A percentile compares a stretch with the other conserved stretches of the same genome.
Evolutionary conservation across 2,329 filamentous ascomycete species (phyloP).

Genomic region (Colletotrichum godetiae): DNA sequence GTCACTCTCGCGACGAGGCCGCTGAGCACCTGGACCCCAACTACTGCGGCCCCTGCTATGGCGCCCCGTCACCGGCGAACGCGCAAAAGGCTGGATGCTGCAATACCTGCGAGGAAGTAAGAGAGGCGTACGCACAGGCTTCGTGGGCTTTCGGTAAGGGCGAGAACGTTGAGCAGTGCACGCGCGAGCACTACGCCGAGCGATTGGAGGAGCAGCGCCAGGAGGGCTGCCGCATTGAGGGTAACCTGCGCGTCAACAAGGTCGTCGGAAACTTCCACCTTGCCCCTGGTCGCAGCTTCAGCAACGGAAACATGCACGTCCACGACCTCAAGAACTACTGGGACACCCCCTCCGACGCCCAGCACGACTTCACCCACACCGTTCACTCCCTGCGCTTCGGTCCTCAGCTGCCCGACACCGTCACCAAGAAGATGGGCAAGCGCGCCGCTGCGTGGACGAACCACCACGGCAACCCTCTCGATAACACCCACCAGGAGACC

Average conservation of each 20-base stretch:
- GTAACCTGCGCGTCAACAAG: slow-evolving; percentile 94
- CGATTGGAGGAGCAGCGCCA: slow-evolving; percentile 86
- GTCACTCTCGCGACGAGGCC: slow-evolving; percentile 74
- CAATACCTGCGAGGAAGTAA: slow-evolving; percentile 96
- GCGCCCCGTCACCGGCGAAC: slow-evolving; percentile 77
- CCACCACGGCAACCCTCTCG: slow-evolving; percentile 92
- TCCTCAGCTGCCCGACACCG: slow-evolving; percentile 83
- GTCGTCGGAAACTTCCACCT: slow-evolving; percentile 99
- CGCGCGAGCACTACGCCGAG: slow-evolving; percentile 92
- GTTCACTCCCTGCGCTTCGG: slow-evolving; percentile 94
- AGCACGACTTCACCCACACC: slow-evolving; percentile 89
- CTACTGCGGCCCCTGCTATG: slow-evolving; percentile 96
- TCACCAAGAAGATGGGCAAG: slow-evolving; percentile 69
- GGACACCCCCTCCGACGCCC: slow-evolving; percentile 73
- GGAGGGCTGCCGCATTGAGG: slow-evolving; percentile 95
- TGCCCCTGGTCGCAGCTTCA: slow-evolving; percentile 95
- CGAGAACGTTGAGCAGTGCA: slow-evolving; percentile 93
- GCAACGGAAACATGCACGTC: slow-evolving; percentile 95
- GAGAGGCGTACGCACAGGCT: slow-evolving; percentile 89
- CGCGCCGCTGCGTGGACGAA: slow-evolving; percentile 77
- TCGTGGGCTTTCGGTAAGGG: slow-evolving; percentile 96
- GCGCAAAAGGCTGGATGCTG: slow-evolving; percentile 90
- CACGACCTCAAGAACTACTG: slow-evolving; percentile 98
- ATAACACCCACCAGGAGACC: slow-evolving; percentile 81
- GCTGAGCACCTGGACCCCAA: slow-evolving; percentile 85